phyloP scores from a whole-genome alignment of 495 filamentous ascomycete species.

The Penicillium arizonense region DNA sequence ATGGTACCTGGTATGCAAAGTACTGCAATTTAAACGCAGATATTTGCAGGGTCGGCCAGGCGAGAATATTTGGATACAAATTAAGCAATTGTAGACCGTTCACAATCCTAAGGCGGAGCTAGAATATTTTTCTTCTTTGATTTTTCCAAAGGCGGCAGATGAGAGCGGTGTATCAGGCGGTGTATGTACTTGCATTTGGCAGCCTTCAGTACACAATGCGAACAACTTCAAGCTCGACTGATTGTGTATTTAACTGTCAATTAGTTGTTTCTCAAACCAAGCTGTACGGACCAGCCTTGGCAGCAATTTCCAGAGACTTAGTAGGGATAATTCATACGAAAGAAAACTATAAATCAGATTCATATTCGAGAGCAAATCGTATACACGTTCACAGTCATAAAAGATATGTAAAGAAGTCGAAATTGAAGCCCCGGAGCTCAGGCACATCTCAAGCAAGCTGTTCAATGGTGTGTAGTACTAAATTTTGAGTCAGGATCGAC shows the following conservation, averaged over 20 bases:
- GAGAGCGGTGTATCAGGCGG: slow-evolving; percentile 22
- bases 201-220: background rate
- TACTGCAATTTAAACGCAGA: background rate
- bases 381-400: slow-evolving; percentile 8
- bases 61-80: background rate
- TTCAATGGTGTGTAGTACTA: slow-evolving; percentile 12
- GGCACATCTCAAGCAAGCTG: background rate
- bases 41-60: background rate
- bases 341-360: background rate
- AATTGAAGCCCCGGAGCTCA: slow-evolving; percentile 9
- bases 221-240: background rate
- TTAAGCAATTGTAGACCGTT: slow-evolving; percentile 6
- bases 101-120: slow-evolving; percentile 21
- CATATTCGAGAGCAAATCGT: slow-evolving; percentile 5
- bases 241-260: background rate
- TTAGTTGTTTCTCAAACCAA: too few species aligned
- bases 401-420: slow-evolving; percentile 2
- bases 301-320: background rate
- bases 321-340: background rate
- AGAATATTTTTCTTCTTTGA: slow-evolving; percentile 32
- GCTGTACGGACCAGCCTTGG: too few species aligned
- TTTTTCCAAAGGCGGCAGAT: slow-evolving; percentile 26
- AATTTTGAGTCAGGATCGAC: slow-evolving; percentile 10
- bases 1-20: slow-evolving; percentile 17
- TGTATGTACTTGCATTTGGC: background rate